Base-by-base conservation (phyloP, 805 yeast genomes). In the Saturnispora diversa region DNA sequence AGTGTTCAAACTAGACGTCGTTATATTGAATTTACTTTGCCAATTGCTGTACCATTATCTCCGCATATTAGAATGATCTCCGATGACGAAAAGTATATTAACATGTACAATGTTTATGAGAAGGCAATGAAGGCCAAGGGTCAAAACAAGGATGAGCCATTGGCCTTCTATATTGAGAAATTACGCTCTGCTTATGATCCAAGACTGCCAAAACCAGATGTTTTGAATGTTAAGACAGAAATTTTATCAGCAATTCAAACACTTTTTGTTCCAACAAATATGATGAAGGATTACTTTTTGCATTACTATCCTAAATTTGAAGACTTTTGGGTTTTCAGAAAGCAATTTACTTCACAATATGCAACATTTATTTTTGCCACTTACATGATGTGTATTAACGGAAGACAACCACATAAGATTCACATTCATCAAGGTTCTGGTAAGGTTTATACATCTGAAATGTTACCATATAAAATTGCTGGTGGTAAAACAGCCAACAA, bases 311-410 rank as follows among this genome's bases (percentile, higher is more conserved):
- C 80, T 10, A 73, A 77, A 44, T 94, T 81, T 58, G 96, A 84
- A 59, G 97, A 90, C 54, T 92, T 90, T 69, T 92, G 98, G 98
- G 64, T 90, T 39, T 92, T 94, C 78, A 75, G 97, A 47, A 86
- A 87, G 53, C 96, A 88, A 55, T 94, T 92, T 56, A 77, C 96
- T 5, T 80, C 94, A 21, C 95, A 88, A 60, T 92, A 90, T 62
- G 97, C 97, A 4, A 79, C 95, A 0, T 83, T 92, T 52, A 77
- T 86, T 32, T 90, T 90, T 60, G 79, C 88, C 71, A 84, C 97
- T 1, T 86, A 85, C 55, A 82, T 90, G 87, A 77, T 92, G 84
- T 80, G 94, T 63, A 84, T 92, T 53, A 86, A 86, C 58, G 77
- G 82, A 35, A 77, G 99, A 54, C 90, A 85, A 48, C 97, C 98